These are phyloP conservation scores for Knufia petricola DNA, from an alignment of 2,329 filamentous ascomycete genomes.

Conservation along the genomic window DNA sequence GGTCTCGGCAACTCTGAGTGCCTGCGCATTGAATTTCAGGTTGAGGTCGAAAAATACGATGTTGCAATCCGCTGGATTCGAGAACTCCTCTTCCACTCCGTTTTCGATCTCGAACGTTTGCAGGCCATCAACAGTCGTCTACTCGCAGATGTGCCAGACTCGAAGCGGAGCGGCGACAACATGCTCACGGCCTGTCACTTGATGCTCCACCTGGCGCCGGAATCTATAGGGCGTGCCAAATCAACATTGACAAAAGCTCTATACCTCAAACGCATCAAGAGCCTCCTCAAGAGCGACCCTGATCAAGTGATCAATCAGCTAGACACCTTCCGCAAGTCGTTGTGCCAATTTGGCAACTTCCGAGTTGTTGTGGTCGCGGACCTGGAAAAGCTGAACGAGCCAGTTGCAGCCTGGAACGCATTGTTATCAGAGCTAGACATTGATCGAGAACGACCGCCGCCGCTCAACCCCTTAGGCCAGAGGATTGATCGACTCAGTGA, in stretches of 20 bases:
- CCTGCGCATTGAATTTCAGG: slow-evolving; percentile 69
- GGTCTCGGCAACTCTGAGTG: slow-evolving; percentile 71
- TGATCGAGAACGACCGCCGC: slow-evolving; percentile 30
- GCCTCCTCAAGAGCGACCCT: slow-evolving; percentile 67
- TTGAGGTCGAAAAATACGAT: slow-evolving; percentile 79
- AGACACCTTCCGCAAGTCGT: slow-evolving; percentile 60
- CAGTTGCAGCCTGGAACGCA: slow-evolving; percentile 68
- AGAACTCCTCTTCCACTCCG: slow-evolving; percentile 75
- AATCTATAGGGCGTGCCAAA: slow-evolving; percentile 66
- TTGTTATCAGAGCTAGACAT: slow-evolving; percentile 47
- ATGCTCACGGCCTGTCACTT: slow-evolving; percentile 56
- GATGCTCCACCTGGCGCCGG: slow-evolving; percentile 69
- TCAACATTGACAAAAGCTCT: slow-evolving; percentile 76
- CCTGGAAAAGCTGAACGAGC: slow-evolving; percentile 61
- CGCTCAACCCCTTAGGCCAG: slow-evolving; percentile 60
- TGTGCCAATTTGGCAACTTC: slow-evolving; percentile 79
- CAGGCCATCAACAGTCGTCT: slow-evolving; percentile 63
- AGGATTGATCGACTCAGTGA: slow-evolving; percentile 62
- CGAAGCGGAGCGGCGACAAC: slow-evolving; percentile 68
- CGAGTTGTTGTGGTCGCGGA: slow-evolving; percentile 77
- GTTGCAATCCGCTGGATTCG: slow-evolving; percentile 74
- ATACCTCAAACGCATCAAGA: slow-evolving; percentile 77
- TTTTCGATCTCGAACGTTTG: slow-evolving; percentile 68
- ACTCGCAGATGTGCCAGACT: slow-evolving; percentile 81
- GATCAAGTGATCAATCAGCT: slow-evolving; percentile 67